A percentile compares a stretch with the other conserved stretches of the same genome.
phyloP scores from a whole-genome alignment of 768 basidiomycete species.

The Rhodosporidiobolus odoratus region DNA sequence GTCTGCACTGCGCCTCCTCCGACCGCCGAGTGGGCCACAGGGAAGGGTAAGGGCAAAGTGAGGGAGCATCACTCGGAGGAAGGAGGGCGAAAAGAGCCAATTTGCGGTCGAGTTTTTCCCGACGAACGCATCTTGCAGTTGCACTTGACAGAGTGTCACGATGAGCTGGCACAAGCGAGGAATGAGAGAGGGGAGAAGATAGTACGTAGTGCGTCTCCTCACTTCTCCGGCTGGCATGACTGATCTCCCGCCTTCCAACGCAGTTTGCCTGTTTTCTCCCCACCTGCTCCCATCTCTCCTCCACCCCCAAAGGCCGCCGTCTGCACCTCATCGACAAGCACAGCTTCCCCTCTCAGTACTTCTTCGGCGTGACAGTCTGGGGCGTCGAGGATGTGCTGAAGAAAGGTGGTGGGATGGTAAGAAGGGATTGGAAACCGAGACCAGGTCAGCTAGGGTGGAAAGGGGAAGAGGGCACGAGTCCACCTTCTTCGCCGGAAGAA shows the following conservation, averaged over 20 bases:
- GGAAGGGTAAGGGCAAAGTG: background rate
- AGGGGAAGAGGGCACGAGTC: background rate
- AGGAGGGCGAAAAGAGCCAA: background rate
- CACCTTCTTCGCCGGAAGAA: background rate
- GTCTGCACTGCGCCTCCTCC: slow-evolving; percentile 15
- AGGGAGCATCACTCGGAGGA: background rate
- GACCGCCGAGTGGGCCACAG: background rate
- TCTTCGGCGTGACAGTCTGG: slow-evolving; percentile 31
- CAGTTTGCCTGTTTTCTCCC: slow-evolving; percentile 38
- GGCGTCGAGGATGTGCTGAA: slow-evolving; percentile 23
- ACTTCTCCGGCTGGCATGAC: background rate
- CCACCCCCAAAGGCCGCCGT: slow-evolving; percentile 35
- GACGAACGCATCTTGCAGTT: slow-evolving; percentile 26
- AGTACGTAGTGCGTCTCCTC: slow-evolving; percentile 4
- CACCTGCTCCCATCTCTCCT: slow-evolving; percentile 13
- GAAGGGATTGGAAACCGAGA: slow-evolving; percentile 31
- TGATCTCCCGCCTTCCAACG: background rate
- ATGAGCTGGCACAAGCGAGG: slow-evolving; percentile 28
- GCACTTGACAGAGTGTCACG: slow-evolving; percentile 40
- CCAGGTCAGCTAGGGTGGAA: background rate
- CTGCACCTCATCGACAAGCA: slow-evolving; percentile 40
- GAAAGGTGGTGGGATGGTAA: slow-evolving; percentile 25
- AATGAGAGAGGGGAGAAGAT: slow-evolving; percentile 37
- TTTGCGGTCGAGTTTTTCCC: slow-evolving; percentile 39
- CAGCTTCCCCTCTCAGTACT: slow-evolving; percentile 36